Base-by-base conservation (phyloP, 2,329 filamentous ascomycete species). In the Hortaea werneckii region DNA sequence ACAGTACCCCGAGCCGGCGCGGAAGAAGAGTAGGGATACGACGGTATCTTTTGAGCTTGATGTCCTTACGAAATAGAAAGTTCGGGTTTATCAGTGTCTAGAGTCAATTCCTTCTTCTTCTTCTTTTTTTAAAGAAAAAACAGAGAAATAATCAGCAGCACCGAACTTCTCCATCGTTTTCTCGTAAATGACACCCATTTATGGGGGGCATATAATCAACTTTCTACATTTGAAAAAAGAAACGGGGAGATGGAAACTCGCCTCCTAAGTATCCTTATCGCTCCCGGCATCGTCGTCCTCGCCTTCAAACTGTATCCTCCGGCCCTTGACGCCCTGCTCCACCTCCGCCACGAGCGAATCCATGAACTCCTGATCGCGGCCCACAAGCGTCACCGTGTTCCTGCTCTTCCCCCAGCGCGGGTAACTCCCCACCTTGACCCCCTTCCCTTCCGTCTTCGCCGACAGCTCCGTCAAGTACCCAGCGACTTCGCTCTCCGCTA, bases 391-490 rank as follows among this genome's bases (percentile, higher is more conserved):
- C 41, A 96, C 87, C 0, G 88, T 92, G 66, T 96, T 96, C 52
- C 75, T 75, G 58, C 80, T 79, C 73, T 87, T 90, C 5, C 85
- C 87, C 88, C 89, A 95, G 45, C 87, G 75, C 32, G 92, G 92
- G 67, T 98, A 96, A 66, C 87, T 94, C 40, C n/a, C 92, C 11
- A 96, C 87, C 69, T 96, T 96, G 58, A 96, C 77, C 3, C 87
- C 88, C 58, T 77, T 80, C 1, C 79, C 70, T 62, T 80, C 83
- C 20, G 89, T 84, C 63, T 79, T 79, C 28, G 71, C 76, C 4
- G 89, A 86, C 51, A 96, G 70, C 53, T 86, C 77, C 1, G 87
- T 90, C 58, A 98, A 71, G 62, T 86, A 95, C 12, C 74, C 78
- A 9, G 92, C 90, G 29, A 95, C 80, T 12, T 77, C 77, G 65